These are phyloP conservation scores for Aspergillus phoenicis DNA, from an alignment of 2,329 filamentous ascomycete species.

Conservation along the genomic window DNA sequence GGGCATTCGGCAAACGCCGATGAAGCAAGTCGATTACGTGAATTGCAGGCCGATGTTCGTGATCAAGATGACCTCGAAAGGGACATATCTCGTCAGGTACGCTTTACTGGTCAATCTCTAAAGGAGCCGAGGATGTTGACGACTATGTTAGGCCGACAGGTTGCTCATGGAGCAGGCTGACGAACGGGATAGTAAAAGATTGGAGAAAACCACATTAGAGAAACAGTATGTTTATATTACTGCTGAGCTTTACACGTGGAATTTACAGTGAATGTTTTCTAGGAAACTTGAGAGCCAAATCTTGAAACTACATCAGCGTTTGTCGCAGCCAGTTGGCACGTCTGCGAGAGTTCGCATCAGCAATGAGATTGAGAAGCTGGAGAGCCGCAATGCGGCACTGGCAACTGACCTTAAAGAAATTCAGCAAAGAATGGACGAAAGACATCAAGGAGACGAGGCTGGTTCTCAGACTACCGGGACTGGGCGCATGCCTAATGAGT, in stretches of 20 bases:
- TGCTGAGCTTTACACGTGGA: neutral
- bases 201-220: slow-evolving; percentile 59
- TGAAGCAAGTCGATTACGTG: slow-evolving; percentile 63
- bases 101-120: neutral
- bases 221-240: slow-evolving; percentile 42
- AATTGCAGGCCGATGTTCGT: slow-evolving; percentile 69
- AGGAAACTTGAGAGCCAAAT: slow-evolving; percentile 68
- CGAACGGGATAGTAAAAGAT: slow-evolving; percentile 63
- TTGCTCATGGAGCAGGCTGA: slow-evolving; percentile 64
- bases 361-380: slow-evolving; percentile 65
- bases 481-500: slow-evolving; percentile 73
- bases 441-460: slow-evolving; percentile 61
- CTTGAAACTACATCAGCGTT: slow-evolving; percentile 58
- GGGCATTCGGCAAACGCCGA: slow-evolving; percentile 36
- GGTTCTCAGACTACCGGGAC: slow-evolving; percentile 48
- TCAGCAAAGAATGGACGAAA: slow-evolving; percentile 74
- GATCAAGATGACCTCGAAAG: slow-evolving; percentile 89
- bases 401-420: slow-evolving; percentile 79
- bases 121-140: neutral
- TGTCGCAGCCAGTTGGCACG: slow-evolving; percentile 58
- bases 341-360: slow-evolving; percentile 50
- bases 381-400: slow-evolving; percentile 65
- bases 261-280: slow-evolving; percentile 10
- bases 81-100: slow-evolving; percentile 69
- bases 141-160: slow-evolving; percentile 53